phyloP scores from a whole-genome alignment of 305 asterid genomes.

The Withania somnifera region DNA sequence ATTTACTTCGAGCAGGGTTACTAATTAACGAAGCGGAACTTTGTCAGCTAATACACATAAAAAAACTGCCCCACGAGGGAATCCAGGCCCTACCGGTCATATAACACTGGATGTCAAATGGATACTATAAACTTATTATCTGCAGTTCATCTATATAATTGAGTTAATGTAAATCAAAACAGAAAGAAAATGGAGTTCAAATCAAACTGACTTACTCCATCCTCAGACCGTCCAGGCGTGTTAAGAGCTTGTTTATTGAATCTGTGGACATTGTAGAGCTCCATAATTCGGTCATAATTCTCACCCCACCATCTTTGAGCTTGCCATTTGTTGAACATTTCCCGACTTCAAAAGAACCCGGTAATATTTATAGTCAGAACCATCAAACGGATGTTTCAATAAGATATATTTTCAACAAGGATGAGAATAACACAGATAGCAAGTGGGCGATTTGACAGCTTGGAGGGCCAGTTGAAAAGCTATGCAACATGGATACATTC shows the following conservation, averaged over 20 bases:
- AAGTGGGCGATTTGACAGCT: not conserved
- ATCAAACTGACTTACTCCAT: conserved; percentile 48
- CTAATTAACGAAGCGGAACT: not conserved
- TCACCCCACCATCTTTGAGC: conserved; percentile 99
- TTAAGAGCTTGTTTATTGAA: conserved; percentile 79
- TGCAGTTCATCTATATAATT: not conserved
- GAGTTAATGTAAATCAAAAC: not conserved
- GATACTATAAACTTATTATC: not conserved
- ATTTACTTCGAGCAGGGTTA: not conserved
- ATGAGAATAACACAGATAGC: not conserved
- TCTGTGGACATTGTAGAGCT: conserved; percentile 88
- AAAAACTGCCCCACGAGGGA: too few relatives aligned
- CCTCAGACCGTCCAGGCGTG: conserved; percentile 91
- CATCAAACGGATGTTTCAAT: not conserved
- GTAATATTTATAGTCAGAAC: conserved; percentile 1
- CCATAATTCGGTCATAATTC: conserved; percentile 92
- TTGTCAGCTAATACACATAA: not conserved
- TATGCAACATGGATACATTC: not conserved
- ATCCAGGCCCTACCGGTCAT: too few relatives aligned
- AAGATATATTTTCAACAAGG: not conserved
- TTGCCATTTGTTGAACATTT: conserved; percentile 94
- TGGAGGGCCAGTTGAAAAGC: not conserved
- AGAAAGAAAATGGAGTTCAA: not conserved
- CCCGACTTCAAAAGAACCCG: conserved; percentile 55
- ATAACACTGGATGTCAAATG: too few relatives aligned